Base-by-base conservation (phyloP, 1,139 yeast species). In the Yamadazyma dendronema region DNA sequence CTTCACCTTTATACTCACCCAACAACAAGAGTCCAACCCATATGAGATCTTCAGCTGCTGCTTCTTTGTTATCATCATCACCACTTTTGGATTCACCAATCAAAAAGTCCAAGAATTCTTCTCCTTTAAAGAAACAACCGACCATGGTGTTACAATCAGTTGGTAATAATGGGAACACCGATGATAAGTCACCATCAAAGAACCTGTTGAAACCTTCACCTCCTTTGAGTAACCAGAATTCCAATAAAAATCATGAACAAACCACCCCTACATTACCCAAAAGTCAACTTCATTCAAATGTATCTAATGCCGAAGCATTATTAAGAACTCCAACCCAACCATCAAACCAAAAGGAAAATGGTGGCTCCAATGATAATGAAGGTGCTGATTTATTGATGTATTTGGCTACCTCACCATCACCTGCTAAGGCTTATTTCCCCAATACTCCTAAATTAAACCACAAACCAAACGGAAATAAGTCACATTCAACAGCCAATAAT, bases 381-480 rank as follows among this genome's bases (percentile, higher is more conserved):
- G 96, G 95, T 4, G 96, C 95, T 1, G 94, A 84, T 55, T 63
- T 87, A 44, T 69, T 87, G 43, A 76, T 87, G 79, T 87, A 78
- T 56, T 68, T 87, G 50, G 95, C 95, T 3, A 84, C 94, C 4
- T 84, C 95, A 3, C 96, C 96, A 1, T 83, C 92, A 0, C 88
- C 90, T 0, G 81, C 83, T 1, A 69, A 67, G 36, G 64, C 68
- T 4, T 59, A 54, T 47, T 59, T 51, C 42, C 52, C 60, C n/a
- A 55, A 56, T 41, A 66, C 72, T 7, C 73, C 75, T 8, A 49
- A 44, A 36, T 31, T 45, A 7, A 38, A 30, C n/a, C 26, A 31
- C 3, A 36, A 36, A 23, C 31, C 22, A 12, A 19, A 30, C 14
- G 17, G 13, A 11, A 19, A 30, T 25, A 19, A n/a, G n/a, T n/a